Evolutionary conservation across 768 basidiomycete species (phyloP).

Genomic region (Pseudohyphozyma bogoriensis): DNA sequence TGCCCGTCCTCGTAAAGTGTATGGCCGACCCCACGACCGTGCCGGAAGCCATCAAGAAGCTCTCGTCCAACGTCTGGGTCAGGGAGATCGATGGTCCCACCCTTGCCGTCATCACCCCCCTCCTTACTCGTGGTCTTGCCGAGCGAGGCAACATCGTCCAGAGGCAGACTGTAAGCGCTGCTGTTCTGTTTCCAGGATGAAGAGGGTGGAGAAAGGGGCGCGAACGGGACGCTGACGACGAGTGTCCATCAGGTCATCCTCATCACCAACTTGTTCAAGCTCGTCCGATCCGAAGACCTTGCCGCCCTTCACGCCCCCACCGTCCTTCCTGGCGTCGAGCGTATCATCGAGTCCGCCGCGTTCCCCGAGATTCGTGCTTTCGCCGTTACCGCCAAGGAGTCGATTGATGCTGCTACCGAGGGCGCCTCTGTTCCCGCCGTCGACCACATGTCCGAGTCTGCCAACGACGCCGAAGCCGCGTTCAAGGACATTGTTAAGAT

Average conservation of each 20-base stretch:
- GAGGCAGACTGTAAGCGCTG: constrained; percentile 59
- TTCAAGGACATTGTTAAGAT: constrained; percentile 17
- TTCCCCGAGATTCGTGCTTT: constrained; percentile 98
- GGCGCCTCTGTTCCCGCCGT: constrained; percentile 44
- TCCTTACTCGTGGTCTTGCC: constrained; percentile 79
- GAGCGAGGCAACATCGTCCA: constrained; percentile 95
- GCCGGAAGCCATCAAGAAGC: constrained; percentile 82
- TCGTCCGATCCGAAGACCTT: constrained; percentile 80
- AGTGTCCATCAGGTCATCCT: constrained; percentile 57
- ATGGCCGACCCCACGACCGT: constrained; percentile 81
- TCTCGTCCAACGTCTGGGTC: constrained; percentile 91
- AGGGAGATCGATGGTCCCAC: constrained; percentile 96
- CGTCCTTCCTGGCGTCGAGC: constrained; percentile 80
- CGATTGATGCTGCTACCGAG: constrained; percentile 43
- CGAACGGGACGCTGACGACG: too few species aligned
- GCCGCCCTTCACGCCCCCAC: constrained; percentile 80
- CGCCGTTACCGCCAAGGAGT: constrained; percentile 67
- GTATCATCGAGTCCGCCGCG: constrained; percentile 78
- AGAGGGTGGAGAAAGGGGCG: too few species aligned
- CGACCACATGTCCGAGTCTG: constrained; percentile 46
- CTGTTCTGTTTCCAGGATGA: too few species aligned
- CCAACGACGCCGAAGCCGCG: constrained; percentile 27
- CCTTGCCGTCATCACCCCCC: constrained; percentile 85
- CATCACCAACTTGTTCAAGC: constrained; percentile 91
- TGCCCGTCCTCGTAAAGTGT: constrained; percentile 78